Conservation (phyloP, 495 filamentous ascomycete genomes). For the Oidiodendron maius region DNA sequence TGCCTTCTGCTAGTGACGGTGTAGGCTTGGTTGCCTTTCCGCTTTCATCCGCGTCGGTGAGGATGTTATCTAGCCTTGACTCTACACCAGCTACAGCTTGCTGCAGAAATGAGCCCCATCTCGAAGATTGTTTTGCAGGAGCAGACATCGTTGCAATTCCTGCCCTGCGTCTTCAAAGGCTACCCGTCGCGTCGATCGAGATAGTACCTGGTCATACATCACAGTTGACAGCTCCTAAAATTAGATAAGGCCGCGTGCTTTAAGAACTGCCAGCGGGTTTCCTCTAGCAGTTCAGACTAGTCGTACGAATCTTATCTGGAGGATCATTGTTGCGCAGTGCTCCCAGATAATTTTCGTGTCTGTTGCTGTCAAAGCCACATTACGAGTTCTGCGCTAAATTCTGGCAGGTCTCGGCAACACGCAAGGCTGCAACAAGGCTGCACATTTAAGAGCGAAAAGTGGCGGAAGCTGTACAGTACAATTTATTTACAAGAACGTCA, state of each 20-base stretch:
- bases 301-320: neutral
- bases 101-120: slow-evolving; percentile 83
- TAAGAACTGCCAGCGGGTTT: neutral
- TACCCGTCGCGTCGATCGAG: slow-evolving; percentile 4
- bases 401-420: neutral
- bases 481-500: no score
- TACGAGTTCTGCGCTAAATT: slow-evolving; percentile 1
- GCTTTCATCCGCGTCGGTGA: slow-evolving; percentile 62
- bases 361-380: neutral
- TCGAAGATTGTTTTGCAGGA: slow-evolving; percentile 36
- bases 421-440: slow-evolving; percentile 1
- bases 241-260: neutral
- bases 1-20: slow-evolving; percentile 8
- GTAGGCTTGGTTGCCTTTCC: slow-evolving; percentile 11
- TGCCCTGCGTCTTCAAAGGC: neutral
- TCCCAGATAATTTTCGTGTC: neutral
- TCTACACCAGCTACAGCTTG: slow-evolving; percentile 93
- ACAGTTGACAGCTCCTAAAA: slow-evolving; percentile 2
- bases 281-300: neutral
- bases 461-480: no score
- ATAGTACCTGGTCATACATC: slow-evolving; percentile 10
- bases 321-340: neutral
- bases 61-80: slow-evolving; percentile 84
- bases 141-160: slow-evolving; percentile 28
- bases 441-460: no score